Evolutionary conservation across 495 filamentous ascomycete species (phyloP).

Genomic region (Pseudoneurospora amorphoporcata): DNA sequence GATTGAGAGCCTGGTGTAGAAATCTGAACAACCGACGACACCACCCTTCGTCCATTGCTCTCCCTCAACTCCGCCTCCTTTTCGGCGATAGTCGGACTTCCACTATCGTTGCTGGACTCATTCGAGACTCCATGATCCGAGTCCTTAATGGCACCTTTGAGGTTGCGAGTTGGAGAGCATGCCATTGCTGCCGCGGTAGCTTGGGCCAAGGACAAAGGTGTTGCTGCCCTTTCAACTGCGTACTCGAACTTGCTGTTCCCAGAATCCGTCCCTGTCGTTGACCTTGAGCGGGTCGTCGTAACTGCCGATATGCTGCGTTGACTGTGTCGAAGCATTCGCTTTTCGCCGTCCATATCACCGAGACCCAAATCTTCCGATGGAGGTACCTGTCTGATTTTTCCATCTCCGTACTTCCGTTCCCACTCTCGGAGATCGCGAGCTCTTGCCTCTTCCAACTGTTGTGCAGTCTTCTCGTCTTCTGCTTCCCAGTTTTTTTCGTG

Average conservation of each 20-base stretch:
- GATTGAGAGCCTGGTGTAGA: background rate
- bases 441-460: slow-evolving; percentile 57
- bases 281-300: slow-evolving; percentile 12
- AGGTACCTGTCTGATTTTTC: slow-evolving; percentile 7
- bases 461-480: slow-evolving; percentile 59
- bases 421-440: slow-evolving; percentile 60
- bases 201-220: slow-evolving; percentile 15
- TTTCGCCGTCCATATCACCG: slow-evolving; percentile 41
- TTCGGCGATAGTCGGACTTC: background rate
- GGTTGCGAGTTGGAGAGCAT: background rate
- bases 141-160: background rate
- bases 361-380: slow-evolving; percentile 41
- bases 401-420: slow-evolving; percentile 69
- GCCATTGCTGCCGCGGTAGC: slow-evolving; percentile 19
- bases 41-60: background rate
- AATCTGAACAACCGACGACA: background rate
- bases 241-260: slow-evolving; percentile 18
- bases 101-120: background rate
- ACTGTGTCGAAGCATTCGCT: slow-evolving; percentile 34
- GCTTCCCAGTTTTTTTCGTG: slow-evolving; percentile 51
- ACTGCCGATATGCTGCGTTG: slow-evolving; percentile 13
- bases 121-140: background rate
- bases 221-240: slow-evolving; percentile 7
- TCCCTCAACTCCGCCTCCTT: background rate
- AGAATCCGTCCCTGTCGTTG: slow-evolving; percentile 12